Base-by-base conservation (phyloP, 1,139 yeast species). In the Debaryomycetaceae sp. region DNA sequence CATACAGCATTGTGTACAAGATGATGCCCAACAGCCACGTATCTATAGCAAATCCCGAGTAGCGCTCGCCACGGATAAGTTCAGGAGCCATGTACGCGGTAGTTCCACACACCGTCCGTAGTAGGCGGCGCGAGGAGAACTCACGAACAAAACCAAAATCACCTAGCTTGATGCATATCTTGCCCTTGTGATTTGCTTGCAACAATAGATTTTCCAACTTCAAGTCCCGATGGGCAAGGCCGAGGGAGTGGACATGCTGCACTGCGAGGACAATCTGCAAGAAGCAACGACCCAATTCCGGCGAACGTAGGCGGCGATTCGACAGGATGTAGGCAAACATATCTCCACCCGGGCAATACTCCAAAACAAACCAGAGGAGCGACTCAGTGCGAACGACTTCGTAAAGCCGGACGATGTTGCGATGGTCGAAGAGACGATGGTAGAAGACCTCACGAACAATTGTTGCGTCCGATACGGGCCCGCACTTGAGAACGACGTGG, bases 71-170 rank as follows among this genome's bases (percentile, higher is more conserved):
- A 32, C 65, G 59, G 23, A 86, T 60, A 42, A 90, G 60, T 47
- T 90, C 98, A 0, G 98, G 98, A 0, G 98, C 96, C 95, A 87
- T 86, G 48, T 90, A 90, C 4, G 86, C 93, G 0, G 87, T 75
- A 0, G 98, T 90, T 2, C 98, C 98, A 53, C 98, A 90, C 2
- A 86, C 67, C 0, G 96, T 90, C 27, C 81, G 81, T 26, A 90
- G 55, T 30, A 77, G 56, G n/a, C 50, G 51, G 55, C 68, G 37
- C 59, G 63, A 30, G 58, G 64, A 38, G 36, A 50, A 76, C 45
- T 86, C 96, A 37, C 97, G 62, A 2, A 95, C 86, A 50, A 90
- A 87, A 1, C 98, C 98, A 55, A 90, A 87, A 56, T 90, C 98
- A 4, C 93, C 77, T 32, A 87, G 55, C 51, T 85, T 85, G 19